Conservation (phyloP, 1,284 basidiomycete genomes). For the Moesziomyces aphidis region DNA sequence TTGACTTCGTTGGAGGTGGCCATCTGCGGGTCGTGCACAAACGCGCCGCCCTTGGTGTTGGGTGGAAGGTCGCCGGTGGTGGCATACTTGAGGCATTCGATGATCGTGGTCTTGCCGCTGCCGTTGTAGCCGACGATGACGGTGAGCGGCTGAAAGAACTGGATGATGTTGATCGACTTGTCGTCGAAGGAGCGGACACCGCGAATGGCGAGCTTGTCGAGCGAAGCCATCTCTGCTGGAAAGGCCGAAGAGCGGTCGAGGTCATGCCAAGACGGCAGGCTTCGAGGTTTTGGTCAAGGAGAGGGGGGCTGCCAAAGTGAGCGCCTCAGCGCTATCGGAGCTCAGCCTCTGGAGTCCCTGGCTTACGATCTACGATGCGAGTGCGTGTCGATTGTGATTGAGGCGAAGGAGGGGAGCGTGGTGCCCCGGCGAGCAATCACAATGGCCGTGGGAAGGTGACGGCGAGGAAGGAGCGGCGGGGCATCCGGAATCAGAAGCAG, state of each 20-base stretch:
- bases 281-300: not conserved
- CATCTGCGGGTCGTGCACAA: conserved; percentile 96
- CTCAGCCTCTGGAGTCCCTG: not conserved
- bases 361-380: too few relatives aligned
- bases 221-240: conserved; percentile 50
- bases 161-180: conserved; percentile 92
- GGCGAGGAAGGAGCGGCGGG: too few relatives aligned
- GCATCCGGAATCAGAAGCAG: too few relatives aligned
- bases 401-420: too few relatives aligned
- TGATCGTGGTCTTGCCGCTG: conserved; percentile 98
- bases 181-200: conserved; percentile 73
- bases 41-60: conserved; percentile 96
- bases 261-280: too few relatives aligned
- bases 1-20: conserved; percentile 98
- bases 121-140: conserved; percentile 99
- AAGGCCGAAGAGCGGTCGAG: too few relatives aligned
- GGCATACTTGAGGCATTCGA: conserved; percentile 98
- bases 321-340: not conserved
- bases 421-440: too few relatives aligned
- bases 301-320: not conserved
- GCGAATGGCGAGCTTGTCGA: conserved; percentile 67
- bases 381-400: too few relatives aligned
- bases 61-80: conserved; percentile 98
- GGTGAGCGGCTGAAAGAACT: conserved; percentile 97
- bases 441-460: too few relatives aligned